Conservation (phyloP, 768 basidiomycete genomes). For the Boletus speciosus region DNA sequence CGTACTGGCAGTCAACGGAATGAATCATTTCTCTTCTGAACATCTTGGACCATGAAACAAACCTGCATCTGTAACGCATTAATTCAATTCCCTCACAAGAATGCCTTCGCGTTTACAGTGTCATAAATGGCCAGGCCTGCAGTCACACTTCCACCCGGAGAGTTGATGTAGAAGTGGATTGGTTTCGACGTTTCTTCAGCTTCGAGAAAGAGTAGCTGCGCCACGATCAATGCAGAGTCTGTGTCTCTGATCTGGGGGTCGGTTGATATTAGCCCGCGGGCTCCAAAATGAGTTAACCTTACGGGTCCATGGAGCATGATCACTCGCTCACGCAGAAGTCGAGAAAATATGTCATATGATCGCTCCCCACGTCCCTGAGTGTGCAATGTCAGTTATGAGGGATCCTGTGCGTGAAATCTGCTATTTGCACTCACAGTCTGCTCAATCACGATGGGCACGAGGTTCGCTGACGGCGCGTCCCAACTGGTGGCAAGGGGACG, state of each 20-base stretch:
- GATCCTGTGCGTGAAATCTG: constrained; percentile 5
- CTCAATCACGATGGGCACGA: constrained; percentile 92
- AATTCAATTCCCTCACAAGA: constrained; percentile 10
- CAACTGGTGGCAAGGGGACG: constrained; percentile 52
- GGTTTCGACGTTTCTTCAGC: constrained; percentile 93
- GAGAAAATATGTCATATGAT: constrained; percentile 95
- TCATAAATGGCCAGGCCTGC: constrained; percentile 97
- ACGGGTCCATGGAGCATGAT: constrained; percentile 95
- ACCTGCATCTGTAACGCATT: constrained; percentile 65
- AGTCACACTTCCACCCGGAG: constrained; percentile 93
- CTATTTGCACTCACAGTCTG: constrained; percentile 62
- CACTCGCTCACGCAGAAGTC: constrained; percentile 87
- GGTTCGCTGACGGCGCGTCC: constrained; percentile 49
- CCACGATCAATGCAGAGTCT: constrained; percentile 85
- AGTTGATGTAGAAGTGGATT: constrained; percentile 96
- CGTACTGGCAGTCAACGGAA: constrained; percentile 54
- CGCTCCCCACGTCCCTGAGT: constrained; percentile 77
- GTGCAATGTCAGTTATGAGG: constrained; percentile 15
- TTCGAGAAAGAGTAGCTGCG: constrained; percentile 92
- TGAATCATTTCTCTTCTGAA: constrained; percentile 21
- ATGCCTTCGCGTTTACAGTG: constrained; percentile 57
- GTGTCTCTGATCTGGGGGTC: constrained; percentile 73
- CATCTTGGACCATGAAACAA: constrained; percentile 15
- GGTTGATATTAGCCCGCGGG: constrained; percentile 10
- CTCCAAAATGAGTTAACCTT: constrained; percentile 29